These are phyloP conservation scores for Arachis hypogaea DNA, from an alignment of 306 rosid genomes.

Conservation along the genomic window DNA sequence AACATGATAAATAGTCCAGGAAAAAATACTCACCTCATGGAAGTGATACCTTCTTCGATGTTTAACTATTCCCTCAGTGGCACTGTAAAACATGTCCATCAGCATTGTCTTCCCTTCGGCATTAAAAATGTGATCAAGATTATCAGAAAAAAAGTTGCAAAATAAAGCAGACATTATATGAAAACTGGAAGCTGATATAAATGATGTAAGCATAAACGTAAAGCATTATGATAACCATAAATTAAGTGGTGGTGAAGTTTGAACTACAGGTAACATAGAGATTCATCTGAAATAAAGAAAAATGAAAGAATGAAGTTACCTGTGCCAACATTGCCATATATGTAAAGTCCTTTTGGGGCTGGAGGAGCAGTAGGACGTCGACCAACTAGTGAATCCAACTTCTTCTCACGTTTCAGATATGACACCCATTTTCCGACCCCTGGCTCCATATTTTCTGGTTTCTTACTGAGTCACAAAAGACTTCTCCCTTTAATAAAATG, in stretches of 20 bases:
- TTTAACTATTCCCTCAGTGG: conserved; percentile 82
- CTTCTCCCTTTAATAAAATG: conserved; percentile 23
- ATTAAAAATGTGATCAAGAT: conserved; percentile 26
- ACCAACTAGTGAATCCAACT: conserved; percentile 79
- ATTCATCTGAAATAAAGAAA: background rate
- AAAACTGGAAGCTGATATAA: background rate
- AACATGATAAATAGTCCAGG: conserved; percentile 17
- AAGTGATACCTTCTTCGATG: conserved; percentile 90
- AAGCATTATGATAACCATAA: conserved; percentile 34
- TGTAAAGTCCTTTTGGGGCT: conserved; percentile 88
- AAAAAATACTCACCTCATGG: conserved; percentile 78
- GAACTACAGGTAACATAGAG: conserved; percentile 17
- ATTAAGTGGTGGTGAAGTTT: conserved; percentile 28
- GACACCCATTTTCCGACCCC: conserved; percentile 99
- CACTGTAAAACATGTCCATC: conserved; percentile 95
- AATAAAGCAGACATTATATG: conserved; percentile 17
- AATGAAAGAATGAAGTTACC: conserved; percentile 52
- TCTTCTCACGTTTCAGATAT: conserved; percentile 89
- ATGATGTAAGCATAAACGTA: conserved; percentile 30
- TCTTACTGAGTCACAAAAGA: conserved; percentile 57
- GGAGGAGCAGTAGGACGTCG: conserved; percentile 81
- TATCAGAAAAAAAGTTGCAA: conserved; percentile 33
- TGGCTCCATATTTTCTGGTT: conserved; percentile 62
- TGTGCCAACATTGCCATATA: conserved; percentile 95
- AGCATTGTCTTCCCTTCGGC: conserved; percentile 94